Evolutionary conservation across 257 asterid genomes (phyloP).

Genomic region (Solanum habrochaites): DNA sequence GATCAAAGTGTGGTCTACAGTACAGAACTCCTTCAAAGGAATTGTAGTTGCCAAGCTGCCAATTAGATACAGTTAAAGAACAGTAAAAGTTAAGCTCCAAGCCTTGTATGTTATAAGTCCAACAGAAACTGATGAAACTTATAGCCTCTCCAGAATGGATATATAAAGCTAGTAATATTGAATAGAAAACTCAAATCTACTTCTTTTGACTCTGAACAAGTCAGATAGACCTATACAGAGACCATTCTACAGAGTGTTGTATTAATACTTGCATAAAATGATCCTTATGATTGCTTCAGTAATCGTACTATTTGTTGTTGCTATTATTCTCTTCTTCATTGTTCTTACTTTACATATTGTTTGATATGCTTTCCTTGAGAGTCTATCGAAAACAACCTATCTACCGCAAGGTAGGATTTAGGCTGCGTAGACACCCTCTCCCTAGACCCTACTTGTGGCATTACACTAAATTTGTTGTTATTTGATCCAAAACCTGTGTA

Average conservation of each 20-base stretch:
- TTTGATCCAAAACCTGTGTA: not conserved
- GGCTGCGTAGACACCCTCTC: not conserved
- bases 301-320: not conserved
- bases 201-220: not conserved
- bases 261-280: not conserved
- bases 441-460: not conserved
- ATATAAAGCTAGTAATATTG: not conserved
- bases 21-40: conserved; percentile 96
- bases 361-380: not conserved
- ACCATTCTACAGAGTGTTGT: not conserved
- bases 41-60: conserved; percentile 84
- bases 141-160: not conserved
- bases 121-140: not conserved
- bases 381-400: not conserved
- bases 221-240: not conserved
- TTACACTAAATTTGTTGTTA: not conserved
- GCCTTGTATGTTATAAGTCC: not conserved
- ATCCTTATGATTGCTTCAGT: not conserved
- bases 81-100: not conserved
- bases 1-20: conserved; percentile 99
- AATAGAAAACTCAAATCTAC: not conserved
- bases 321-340: not conserved
- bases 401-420: not conserved
- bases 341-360: not conserved
- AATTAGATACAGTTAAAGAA: not conserved